Conservation (phyloP, 306 rosid species). For the Dicorynia guianensis region DNA sequence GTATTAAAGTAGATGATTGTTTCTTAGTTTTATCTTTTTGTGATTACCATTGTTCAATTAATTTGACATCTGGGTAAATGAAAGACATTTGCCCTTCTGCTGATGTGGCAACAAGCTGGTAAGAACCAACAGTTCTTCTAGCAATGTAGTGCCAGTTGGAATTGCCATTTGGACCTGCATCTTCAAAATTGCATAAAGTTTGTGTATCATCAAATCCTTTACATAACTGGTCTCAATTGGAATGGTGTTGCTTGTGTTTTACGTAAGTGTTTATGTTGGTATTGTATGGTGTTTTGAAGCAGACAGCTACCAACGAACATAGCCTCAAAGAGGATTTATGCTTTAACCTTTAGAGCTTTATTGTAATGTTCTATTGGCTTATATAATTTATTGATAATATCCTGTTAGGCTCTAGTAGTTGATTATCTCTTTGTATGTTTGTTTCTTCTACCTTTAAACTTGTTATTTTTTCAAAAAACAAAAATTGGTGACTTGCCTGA, state of each 20-base stretch:
- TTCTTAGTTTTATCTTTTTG: slow-evolving; percentile 32
- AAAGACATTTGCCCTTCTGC: not conserved
- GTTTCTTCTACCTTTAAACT: too few species aligned
- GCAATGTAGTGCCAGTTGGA: slow-evolving; percentile 13
- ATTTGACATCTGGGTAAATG: not conserved
- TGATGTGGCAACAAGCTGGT: slow-evolving; percentile 23
- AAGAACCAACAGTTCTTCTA: slow-evolving; percentile 30
- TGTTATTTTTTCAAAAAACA: too few species aligned
- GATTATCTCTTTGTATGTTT: too few species aligned
- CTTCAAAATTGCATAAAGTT: slow-evolving; percentile 2
- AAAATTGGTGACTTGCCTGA: too few species aligned
- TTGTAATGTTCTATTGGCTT: too few species aligned
- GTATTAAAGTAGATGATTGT: slow-evolving; percentile 51
- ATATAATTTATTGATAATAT: too few species aligned
- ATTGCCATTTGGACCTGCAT: slow-evolving; percentile 1
- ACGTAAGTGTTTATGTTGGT: not conserved
- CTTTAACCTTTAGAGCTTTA: too few species aligned
- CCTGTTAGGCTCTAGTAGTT: too few species aligned
- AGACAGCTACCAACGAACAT: too few species aligned
- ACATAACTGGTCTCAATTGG: not conserved
- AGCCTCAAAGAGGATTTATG: too few species aligned
- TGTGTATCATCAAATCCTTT: not conserved
- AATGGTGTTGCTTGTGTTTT: slow-evolving; percentile 22
- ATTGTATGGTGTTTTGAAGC: too few species aligned
- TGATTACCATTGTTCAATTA: slow-evolving; percentile 16